Conservation (phyloP, 1,284 basidiomycete species). For the Rhizopogon parksii region DNA sequence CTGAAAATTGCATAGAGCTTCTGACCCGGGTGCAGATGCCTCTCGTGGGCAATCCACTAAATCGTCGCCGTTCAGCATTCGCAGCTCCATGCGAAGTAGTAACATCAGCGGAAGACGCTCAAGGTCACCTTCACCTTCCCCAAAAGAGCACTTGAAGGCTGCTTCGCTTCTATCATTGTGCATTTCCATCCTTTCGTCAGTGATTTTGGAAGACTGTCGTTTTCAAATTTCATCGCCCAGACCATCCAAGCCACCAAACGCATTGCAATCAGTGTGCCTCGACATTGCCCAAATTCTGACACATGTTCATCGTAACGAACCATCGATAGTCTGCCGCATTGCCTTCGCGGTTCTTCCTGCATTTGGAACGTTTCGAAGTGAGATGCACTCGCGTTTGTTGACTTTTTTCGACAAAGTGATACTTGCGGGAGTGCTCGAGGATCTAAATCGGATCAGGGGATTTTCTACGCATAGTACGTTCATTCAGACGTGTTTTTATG, state of each 20-base stretch:
- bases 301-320: slow-evolving; percentile 44
- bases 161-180: slow-evolving; percentile 52
- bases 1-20: slow-evolving; percentile 15
- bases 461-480: background rate
- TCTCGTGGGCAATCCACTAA: slow-evolving; percentile 2
- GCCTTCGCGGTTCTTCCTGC: slow-evolving; percentile 61
- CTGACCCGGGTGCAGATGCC: slow-evolving; percentile 3
- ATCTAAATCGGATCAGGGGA: slow-evolving; percentile 37
- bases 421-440: slow-evolving; percentile 43
- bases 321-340: slow-evolving; percentile 48
- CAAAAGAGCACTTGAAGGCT: slow-evolving; percentile 27
- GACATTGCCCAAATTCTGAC: slow-evolving; percentile 59
- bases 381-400: slow-evolving; percentile 54
- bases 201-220: slow-evolving; percentile 64
- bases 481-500: too few species aligned
- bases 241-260: slow-evolving; percentile 55
- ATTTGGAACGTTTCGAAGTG: slow-evolving; percentile 53
- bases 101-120: slow-evolving; percentile 35
- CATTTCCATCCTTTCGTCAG: slow-evolving; percentile 53
- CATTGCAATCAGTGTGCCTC: slow-evolving; percentile 55
- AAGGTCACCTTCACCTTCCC: slow-evolving; percentile 44
- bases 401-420: slow-evolving; percentile 57
- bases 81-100: slow-evolving; percentile 20
- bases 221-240: slow-evolving; percentile 49
- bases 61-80: slow-evolving; percentile 40